Conservation (phyloP, 1,139 yeast species). For the Chernovozyma sophiae-reginae region DNA sequence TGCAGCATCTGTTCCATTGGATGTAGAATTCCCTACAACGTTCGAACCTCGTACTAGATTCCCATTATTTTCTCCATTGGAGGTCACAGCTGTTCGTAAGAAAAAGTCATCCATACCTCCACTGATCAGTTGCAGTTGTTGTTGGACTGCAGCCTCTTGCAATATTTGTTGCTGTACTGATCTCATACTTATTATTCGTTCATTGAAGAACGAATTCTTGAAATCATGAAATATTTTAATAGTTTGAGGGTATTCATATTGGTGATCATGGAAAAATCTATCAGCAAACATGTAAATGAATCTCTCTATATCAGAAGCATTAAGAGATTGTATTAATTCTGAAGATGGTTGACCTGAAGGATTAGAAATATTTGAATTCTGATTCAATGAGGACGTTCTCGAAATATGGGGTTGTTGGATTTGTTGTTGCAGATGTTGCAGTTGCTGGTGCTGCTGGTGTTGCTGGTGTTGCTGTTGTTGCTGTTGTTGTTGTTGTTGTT, state of each 20-base stretch:
- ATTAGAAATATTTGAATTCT: neutral
- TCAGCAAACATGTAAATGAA: constrained; percentile 49
- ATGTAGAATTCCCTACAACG: neutral
- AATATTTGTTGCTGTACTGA: constrained; percentile 21
- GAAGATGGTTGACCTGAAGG: neutral
- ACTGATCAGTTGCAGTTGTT: constrained; percentile 15
- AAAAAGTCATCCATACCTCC: constrained; percentile 33
- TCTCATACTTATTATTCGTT: constrained; percentile 37
- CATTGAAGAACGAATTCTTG: constrained; percentile 48
- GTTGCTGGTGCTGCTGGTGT: constrained; percentile 9
- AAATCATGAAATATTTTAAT: constrained; percentile 47
- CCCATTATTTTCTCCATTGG: neutral
- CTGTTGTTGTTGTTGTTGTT: constrained; percentile 11
- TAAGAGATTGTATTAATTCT: constrained; percentile 17
- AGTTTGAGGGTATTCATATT: constrained; percentile 46
- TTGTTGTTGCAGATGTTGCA: constrained; percentile 7
- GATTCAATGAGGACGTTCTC: neutral
- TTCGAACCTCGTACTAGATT: neutral
- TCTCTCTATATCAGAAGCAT: constrained; percentile 43
- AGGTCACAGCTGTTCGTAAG: constrained; percentile 12
- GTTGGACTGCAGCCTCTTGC: constrained; percentile 14
- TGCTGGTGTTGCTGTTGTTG: constrained; percentile 11
- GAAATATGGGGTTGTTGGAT: constrained; percentile 5
- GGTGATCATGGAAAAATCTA: constrained; percentile 42
- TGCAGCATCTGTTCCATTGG: neutral